Evolutionary conservation across 1,284 basidiomycete genomes (phyloP).

Genomic region (Xerocomus amazonicus): DNA sequence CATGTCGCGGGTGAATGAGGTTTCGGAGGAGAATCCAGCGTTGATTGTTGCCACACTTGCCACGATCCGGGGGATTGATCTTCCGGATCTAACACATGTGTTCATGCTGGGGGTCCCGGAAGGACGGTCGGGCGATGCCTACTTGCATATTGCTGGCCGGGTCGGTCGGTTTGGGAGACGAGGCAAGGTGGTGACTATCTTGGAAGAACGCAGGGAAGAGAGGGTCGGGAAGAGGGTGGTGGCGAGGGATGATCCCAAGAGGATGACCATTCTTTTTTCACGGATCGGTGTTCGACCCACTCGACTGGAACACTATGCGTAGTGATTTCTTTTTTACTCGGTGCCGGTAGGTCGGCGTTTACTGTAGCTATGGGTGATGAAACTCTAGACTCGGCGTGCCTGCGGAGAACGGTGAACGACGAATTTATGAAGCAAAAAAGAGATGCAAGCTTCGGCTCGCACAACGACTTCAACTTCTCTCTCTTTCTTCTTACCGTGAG

Average conservation of each 20-base stretch:
- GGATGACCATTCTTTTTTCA: slow-evolving; percentile 47
- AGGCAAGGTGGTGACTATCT: slow-evolving; percentile 61
- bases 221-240: slow-evolving; percentile 28
- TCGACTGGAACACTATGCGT: slow-evolving; percentile 48
- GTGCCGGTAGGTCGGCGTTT: slow-evolving; percentile 11
- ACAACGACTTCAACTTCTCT: slow-evolving; percentile 2
- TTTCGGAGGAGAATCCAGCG: slow-evolving; percentile 47
- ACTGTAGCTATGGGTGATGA: slow-evolving; percentile 15
- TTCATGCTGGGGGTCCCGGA: slow-evolving; percentile 65
- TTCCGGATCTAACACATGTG: slow-evolving; percentile 68
- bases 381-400: slow-evolving; percentile 17
- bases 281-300: slow-evolving; percentile 38
- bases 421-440: background rate
- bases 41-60: slow-evolving; percentile 67
- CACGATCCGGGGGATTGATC: slow-evolving; percentile 66
- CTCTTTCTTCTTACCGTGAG: slow-evolving; percentile 4
- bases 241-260: slow-evolving; percentile 38
- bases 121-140: slow-evolving; percentile 51
- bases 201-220: slow-evolving; percentile 39
- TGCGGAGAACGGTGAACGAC: slow-evolving; percentile 17
- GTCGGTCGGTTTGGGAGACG: slow-evolving; percentile 66
- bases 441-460: slow-evolving; percentile 4
- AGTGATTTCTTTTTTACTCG: background rate
- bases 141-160: slow-evolving; percentile 71
- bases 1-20: slow-evolving; percentile 33